Evolutionary conservation across 176 grass and related monocot genomes (phyloP).

Genomic region (Bolboschoenus planiculmis): DNA sequence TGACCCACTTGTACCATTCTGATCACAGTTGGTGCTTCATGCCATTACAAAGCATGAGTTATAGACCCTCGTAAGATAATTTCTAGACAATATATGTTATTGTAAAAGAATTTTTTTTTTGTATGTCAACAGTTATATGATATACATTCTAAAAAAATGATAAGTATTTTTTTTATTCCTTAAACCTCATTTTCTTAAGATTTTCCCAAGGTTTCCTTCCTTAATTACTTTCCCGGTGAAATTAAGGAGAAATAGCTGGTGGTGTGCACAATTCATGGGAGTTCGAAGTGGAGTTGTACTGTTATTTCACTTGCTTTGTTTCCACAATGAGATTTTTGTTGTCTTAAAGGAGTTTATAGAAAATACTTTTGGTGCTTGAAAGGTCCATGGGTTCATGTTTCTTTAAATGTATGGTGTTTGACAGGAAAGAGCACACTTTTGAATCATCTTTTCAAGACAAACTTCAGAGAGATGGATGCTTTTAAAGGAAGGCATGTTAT

Average conservation of each 20-base stretch:
- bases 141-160: not conserved
- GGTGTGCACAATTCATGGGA: not conserved
- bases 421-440: conserved; percentile 98
- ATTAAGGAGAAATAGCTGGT: not conserved
- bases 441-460: conserved; percentile 86
- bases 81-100: not conserved
- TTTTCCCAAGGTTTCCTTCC: not conserved
- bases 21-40: not conserved
- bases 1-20: not conserved
- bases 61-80: not conserved
- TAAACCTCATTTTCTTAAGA: not conserved
- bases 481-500: conserved; percentile 73
- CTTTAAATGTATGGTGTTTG: conserved; percentile 15
- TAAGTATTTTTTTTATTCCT: not conserved
- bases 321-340: no score
- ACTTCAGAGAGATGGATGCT: conserved; percentile 98
- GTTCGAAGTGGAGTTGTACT: not conserved
- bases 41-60: not conserved
- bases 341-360: not conserved
- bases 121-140: no score
- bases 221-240: not conserved
- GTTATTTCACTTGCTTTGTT: not conserved
- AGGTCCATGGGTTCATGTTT: not conserved
- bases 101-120: no score
- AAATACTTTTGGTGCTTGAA: not conserved